Evolutionary conservation across 2,329 filamentous ascomycete species (phyloP).

Genomic region (Penicillium thymicola): DNA sequence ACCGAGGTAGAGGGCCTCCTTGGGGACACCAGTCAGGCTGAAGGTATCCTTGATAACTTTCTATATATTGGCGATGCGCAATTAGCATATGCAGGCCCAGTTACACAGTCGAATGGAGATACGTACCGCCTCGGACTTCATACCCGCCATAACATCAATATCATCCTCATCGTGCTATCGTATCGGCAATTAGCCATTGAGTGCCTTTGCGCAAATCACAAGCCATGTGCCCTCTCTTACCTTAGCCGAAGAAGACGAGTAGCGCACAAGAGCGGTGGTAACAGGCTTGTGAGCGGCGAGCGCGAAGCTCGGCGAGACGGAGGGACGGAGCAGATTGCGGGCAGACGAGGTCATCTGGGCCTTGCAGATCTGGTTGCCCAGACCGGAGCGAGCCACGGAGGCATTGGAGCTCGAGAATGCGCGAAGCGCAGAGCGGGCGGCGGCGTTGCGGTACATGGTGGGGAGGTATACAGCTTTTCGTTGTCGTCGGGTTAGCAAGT

Average conservation of each 20-base stretch:
- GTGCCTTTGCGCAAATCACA: conserved; percentile 25
- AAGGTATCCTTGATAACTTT: conserved; percentile 67
- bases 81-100: background rate
- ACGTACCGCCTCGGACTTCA: conserved; percentile 59
- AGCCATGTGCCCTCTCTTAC: conserved; percentile 41
- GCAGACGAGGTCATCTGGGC: conserved; percentile 45
- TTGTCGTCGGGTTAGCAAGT: conserved; percentile 30
- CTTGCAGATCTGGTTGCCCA: conserved; percentile 43
- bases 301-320: conserved; percentile 39
- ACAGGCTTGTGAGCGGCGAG: conserved; percentile 46
- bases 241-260: conserved; percentile 43
- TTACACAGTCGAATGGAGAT: background rate
- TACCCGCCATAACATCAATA: conserved; percentile 50
- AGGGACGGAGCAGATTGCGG: conserved; percentile 36
- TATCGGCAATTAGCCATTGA: conserved; percentile 47
- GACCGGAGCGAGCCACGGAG: conserved; percentile 41
- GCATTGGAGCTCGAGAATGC: conserved; percentile 44
- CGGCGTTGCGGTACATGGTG: conserved; percentile 46
- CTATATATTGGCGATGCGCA: conserved; percentile 39
- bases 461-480: conserved; percentile 31
- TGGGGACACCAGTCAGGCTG: conserved; percentile 61
- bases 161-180: conserved; percentile 26
- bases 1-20: conserved; percentile 65
- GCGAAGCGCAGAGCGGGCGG: conserved; percentile 45
- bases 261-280: conserved; percentile 49